phyloP scores from a whole-genome alignment of 2,329 filamentous ascomycete species.

The Tolypocladium ovalisporum region DNA sequence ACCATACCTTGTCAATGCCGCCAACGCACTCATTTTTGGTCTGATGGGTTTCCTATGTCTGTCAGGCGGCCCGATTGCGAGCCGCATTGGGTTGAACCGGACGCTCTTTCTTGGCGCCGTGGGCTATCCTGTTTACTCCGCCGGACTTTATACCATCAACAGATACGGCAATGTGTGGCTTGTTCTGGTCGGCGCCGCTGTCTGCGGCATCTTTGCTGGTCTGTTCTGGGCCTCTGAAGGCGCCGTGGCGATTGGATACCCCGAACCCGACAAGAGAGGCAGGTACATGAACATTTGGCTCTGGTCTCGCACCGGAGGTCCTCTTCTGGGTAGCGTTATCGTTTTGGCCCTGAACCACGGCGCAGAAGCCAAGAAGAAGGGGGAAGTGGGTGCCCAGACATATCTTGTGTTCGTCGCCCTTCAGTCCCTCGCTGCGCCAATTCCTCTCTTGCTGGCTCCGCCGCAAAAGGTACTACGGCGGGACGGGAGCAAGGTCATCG shows the following conservation, averaged over 20 bases:
- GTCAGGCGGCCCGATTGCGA: slow-evolving; percentile 35
- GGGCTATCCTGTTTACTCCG: slow-evolving; percentile 36
- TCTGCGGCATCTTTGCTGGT: slow-evolving; percentile 36
- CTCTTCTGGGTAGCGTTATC: slow-evolving; percentile 33
- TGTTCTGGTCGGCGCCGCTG: slow-evolving; percentile 34
- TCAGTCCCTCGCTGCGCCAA: slow-evolving; percentile 13
- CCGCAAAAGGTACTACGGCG: slow-evolving; percentile 15
- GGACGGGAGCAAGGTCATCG: slow-evolving; percentile 13
- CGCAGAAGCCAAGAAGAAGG: slow-evolving; percentile 8
- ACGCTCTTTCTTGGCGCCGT: slow-evolving; percentile 32
- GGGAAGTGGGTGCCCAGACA: slow-evolving; percentile 13
- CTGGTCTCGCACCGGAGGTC: slow-evolving; percentile 38
- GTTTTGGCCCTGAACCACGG: slow-evolving; percentile 29
- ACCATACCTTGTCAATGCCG: slow-evolving; percentile 23
- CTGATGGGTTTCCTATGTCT: slow-evolving; percentile 34
- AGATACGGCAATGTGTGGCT: slow-evolving; percentile 40
- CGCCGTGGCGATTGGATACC: slow-evolving; percentile 36
- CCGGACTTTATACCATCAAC: slow-evolving; percentile 40
- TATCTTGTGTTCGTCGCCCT: slow-evolving; percentile 18
- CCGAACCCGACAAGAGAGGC: slow-evolving; percentile 33
- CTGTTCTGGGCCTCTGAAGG: slow-evolving; percentile 41
- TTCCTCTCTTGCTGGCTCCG: slow-evolving; percentile 15
- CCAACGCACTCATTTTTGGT: slow-evolving; percentile 37
- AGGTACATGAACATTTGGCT: slow-evolving; percentile 22
- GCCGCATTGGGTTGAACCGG: slow-evolving; percentile 34